Base-by-base conservation (phyloP, 495 filamentous ascomycete species). In the Aspergillus ellipticus region DNA sequence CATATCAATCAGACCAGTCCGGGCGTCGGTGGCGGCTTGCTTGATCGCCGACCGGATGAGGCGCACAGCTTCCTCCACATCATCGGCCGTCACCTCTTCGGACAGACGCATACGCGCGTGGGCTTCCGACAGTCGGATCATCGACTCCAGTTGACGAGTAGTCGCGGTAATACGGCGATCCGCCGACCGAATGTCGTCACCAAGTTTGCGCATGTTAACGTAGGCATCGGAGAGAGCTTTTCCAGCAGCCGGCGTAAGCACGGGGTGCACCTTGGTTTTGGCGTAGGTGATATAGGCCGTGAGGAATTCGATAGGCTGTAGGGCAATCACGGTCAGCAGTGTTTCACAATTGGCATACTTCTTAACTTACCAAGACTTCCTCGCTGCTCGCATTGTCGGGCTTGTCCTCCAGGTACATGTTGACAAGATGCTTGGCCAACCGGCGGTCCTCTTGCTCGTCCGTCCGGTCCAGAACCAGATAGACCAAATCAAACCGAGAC, bases 221-320 rank as follows among this genome's bases (percentile, higher is more conserved):
- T 99, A 99, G 6, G 90, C 78, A 42, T 87, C 79, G 16, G 92
- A 85, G 20, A 99, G 89, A 26, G 89, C 89, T 54, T 84, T 77
- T 11, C 87, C 87, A 4, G 94, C 95, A 29, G 83, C 85, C 2
- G 83, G 78, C 5, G 87, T 87, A 62, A 98, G 82, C 11, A 79
- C 79, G 0, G 94, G 94, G 59, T 97, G 90, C 60, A 91, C 79
- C 66, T 92, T 83, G 42, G 86, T 82, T 59, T 95, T 90, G 20
- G 94, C 94, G 70, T 98, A 97, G 53, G 94, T 97, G 75, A 98
- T 97, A 77, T 97, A 98, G 16, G 87, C 83, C 2, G 94, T 99
- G 5, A 99, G 81, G 74, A 96, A 96, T 60, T 97, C 95, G 59
- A 99, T 81, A 26, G 94, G 90, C 85, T 92, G 59, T 17, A 52